Conservation (phyloP, 345 rosid species). For the Populus pruinosa region DNA sequence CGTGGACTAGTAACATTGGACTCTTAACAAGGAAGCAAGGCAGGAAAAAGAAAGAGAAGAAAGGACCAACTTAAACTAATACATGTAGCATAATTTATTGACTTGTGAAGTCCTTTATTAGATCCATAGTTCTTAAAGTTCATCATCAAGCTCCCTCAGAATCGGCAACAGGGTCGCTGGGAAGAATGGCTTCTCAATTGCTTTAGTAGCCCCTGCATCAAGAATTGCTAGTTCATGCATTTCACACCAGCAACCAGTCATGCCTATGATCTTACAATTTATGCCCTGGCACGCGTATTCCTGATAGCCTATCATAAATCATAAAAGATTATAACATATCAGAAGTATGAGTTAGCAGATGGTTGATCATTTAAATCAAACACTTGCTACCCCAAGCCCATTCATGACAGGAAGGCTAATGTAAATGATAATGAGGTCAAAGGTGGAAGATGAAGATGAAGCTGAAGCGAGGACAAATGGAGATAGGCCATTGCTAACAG, state of each 20-base stretch:
- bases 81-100: background rate
- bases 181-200: constrained; percentile 11
- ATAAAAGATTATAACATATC: background rate
- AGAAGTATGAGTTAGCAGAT: background rate
- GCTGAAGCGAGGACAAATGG: constrained; percentile 4
- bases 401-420: constrained; percentile 3
- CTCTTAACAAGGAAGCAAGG: background rate
- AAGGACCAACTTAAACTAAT: background rate
- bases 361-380: background rate
- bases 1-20: background rate
- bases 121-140: background rate
- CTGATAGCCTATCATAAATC: constrained; percentile 1
- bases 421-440: constrained; percentile 16
- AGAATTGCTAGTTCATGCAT: constrained; percentile 1
- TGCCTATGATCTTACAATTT: background rate
- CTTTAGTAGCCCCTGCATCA: constrained; percentile 9
- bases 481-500: background rate
- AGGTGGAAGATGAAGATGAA: background rate
- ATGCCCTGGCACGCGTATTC: constrained; percentile 15
- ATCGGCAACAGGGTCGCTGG: background rate
- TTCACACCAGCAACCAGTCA: background rate
- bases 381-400: constrained; percentile 16
- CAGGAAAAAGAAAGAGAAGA: background rate
- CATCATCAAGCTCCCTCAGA: constrained; percentile 17
- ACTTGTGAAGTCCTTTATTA: background rate